Base-by-base conservation (phyloP, 2,329 filamentous ascomycete genomes). In the Seiridium unicorne region DNA sequence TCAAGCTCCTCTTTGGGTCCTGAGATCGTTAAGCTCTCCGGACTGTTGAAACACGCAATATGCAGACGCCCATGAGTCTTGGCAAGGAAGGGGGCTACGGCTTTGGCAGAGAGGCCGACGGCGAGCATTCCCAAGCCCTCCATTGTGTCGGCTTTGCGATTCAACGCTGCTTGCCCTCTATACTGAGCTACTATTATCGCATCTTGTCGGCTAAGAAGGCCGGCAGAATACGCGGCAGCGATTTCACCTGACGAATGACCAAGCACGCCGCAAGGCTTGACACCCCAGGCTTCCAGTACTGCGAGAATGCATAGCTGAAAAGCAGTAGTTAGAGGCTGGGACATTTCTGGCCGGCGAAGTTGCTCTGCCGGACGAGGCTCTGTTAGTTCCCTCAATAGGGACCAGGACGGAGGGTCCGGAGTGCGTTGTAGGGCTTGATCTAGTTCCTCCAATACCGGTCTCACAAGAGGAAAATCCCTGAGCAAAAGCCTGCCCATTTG, bases 401-500 rank as follows among this genome's bases (percentile, higher is more conserved):
- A 44, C 44, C 47, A 49, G 5, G 4, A 6, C n/a, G 44, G 44
- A 4, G 44, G 44, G 44, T 44, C n/a, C n/a, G 38, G 44, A 9
- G 59, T 35, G 0, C n/a, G 13, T 46, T 62, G 60, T 0, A 70
- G 58, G 1, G 60, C 63, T 1, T 40, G 3, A 8, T 72, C 67
- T 1, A 72, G 53, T 11, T 62, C 11, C 44, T 66, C 34, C 1
- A 69, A 26, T 5, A 66, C 58, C 1, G 36, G 34, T 36, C 5
- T 8, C 0, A 55, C 57, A 34, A 2, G 40, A 3, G 57, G 62
- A 31, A 66, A 66, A 65, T n/a, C n/a, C n/a, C n/a, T n/a, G n/a
- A n/a, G 2, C 0, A 70, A 55, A 0, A 60, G 38, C 44, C 57
- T 55, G 8, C 67, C 68, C 68, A 69, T 70, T 47, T 61, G 59